Conservation (phyloP, 1,284 basidiomycete genomes). For the Irpex sp. region DNA sequence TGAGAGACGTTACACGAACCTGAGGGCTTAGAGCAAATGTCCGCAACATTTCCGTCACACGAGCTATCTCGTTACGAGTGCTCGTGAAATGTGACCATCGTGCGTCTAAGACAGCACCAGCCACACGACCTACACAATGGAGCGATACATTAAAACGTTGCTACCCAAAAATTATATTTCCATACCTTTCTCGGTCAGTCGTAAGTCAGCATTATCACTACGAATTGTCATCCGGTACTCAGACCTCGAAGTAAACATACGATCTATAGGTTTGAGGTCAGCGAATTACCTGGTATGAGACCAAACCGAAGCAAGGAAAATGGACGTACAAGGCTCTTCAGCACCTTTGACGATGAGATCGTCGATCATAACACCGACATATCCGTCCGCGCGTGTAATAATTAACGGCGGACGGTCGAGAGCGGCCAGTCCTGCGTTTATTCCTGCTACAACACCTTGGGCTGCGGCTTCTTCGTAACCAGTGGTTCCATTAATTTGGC, state of each 20-base stretch:
- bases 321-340: conserved; percentile 77
- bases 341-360: conserved; percentile 85
- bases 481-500: conserved; percentile 89
- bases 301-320: neutral
- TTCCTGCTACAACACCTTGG: conserved; percentile 81
- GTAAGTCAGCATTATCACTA: conserved; percentile 84
- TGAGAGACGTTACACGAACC: conserved; percentile 27
- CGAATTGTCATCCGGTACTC: conserved; percentile 87
- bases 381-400: conserved; percentile 80
- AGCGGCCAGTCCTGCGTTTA: conserved; percentile 80
- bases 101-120: conserved; percentile 58
- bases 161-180: neutral
- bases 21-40: conserved; percentile 53
- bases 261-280: conserved; percentile 45
- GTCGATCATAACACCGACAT: conserved; percentile 87
- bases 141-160: neutral
- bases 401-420: conserved; percentile 52
- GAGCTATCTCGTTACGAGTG: conserved; percentile 47
- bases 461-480: conserved; percentile 92
- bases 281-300: neutral
- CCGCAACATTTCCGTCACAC: conserved; percentile 49
- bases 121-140: conserved; percentile 37
- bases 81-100: conserved; percentile 57
- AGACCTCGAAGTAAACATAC: conserved; percentile 90
- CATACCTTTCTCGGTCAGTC: conserved; percentile 73